A percentile compares a stretch with the other conserved stretches of the same genome.
These are phyloP conservation scores for Leccinum pellstonianum DNA, from an alignment of 768 basidiomycete genomes.

Conservation along the genomic window DNA sequence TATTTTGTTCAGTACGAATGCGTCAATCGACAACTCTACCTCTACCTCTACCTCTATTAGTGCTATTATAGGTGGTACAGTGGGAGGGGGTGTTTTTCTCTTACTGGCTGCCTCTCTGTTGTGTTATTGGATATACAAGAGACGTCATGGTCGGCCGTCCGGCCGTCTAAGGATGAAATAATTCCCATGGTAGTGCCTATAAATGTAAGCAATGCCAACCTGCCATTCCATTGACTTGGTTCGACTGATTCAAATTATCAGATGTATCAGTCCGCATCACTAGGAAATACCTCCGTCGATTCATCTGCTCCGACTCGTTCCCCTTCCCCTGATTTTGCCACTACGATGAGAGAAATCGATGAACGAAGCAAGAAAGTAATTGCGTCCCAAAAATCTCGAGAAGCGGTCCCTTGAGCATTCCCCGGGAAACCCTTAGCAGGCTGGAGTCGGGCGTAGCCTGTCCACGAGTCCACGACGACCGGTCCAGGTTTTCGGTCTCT, in stretches of 20 bases:
- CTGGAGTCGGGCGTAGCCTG: too few species aligned
- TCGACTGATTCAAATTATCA: not conserved
- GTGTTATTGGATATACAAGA: not conserved
- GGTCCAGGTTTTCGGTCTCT: too few species aligned
- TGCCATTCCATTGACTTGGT: not conserved
- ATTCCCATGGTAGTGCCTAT: not conserved
- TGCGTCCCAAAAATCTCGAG: too few species aligned
- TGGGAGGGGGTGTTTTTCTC: not conserved
- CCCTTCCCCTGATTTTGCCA: not conserved
- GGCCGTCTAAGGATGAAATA: not conserved
- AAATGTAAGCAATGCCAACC: not conserved
- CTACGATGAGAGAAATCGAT: not conserved
- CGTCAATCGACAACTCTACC: not conserved
- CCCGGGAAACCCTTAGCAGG: too few species aligned
- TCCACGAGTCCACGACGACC: too few species aligned
- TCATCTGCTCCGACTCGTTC: not conserved
- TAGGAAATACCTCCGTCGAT: not conserved
- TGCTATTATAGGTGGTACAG: slow-evolving; percentile 6
- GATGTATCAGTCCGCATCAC: not conserved
- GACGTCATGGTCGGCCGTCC: not conserved
- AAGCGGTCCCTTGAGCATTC: too few species aligned
- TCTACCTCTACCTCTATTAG: not conserved
- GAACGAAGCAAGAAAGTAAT: not conserved
- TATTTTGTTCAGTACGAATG: slow-evolving; percentile 5
- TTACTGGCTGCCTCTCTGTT: not conserved